Conservation (phyloP, 495 filamentous ascomycete species). For the Margaritispora aquatica region DNA sequence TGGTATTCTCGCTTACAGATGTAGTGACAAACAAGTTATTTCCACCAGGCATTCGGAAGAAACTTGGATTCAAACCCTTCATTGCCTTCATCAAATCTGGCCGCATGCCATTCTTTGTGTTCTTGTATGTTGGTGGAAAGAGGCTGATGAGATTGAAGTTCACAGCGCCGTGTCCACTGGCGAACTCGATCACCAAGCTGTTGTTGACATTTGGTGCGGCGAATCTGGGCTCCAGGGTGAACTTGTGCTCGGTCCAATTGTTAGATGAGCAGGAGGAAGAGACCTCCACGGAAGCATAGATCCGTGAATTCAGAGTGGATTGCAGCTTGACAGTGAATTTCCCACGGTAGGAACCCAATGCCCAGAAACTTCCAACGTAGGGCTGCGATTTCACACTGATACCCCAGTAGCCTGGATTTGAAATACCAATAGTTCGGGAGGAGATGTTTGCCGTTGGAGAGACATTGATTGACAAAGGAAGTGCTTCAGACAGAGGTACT, state of each 20-base stretch:
- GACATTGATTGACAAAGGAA: conserved; percentile 46
- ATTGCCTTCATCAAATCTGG: conserved; percentile 41
- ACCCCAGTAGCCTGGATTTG: conserved; percentile 43
- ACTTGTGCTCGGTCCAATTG: conserved; percentile 32
- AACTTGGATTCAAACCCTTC: conserved; percentile 36
- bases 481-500: conserved; percentile 35
- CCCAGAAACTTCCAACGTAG: conserved; percentile 42
- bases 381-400: conserved; percentile 37
- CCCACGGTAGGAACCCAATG: conserved; percentile 33
- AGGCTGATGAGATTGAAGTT: conserved; percentile 47
- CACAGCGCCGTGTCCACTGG: conserved; percentile 32
- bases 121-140: conserved; percentile 50
- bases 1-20: neutral
- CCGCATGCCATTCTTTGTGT: conserved; percentile 42
- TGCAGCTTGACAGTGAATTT: conserved; percentile 26
- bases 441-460: conserved; percentile 26
- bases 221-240: conserved; percentile 32
- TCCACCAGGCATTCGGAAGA: conserved; percentile 48
- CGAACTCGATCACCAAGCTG: conserved; percentile 42
- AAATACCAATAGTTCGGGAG: conserved; percentile 35
- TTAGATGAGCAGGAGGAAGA: conserved; percentile 25
- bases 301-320: conserved; percentile 26
- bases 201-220: conserved; percentile 39
- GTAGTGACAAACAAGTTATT: conserved; percentile 34
- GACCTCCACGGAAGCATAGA: conserved; percentile 34